Base-by-base conservation (phyloP, 2,329 filamentous ascomycete species). In the Emergomyces pasteurianus region DNA sequence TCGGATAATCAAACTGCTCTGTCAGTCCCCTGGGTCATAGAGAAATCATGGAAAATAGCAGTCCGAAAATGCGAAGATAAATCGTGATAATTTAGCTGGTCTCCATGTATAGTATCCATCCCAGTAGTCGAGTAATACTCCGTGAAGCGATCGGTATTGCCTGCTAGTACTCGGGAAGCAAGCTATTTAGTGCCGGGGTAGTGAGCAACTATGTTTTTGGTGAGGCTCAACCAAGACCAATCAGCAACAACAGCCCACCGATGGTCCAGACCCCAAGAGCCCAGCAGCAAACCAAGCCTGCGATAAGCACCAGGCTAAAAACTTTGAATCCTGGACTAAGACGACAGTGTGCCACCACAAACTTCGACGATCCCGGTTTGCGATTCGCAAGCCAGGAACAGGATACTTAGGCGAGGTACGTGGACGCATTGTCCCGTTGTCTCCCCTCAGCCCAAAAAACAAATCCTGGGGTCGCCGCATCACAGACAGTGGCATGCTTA, bases 321-420 rank as follows among this genome's bases (percentile, higher is more conserved):
- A 26, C 26, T 38, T 57, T 57, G 43, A 28, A 43, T 16, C 26
- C 14, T 40, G 21, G 54, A n/a, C 54, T 23, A 43, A 43, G 23
- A 14, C 21, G 54, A 34, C 52, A 57, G 14, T 26, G 3, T 21
- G 55, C 40, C 55, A 46, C 55, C 46, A 21, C 34, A 57, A 43
- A 57, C 38, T 46, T 57, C 43, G 38, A n/a, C 43, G n/a, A 57
- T 57, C 16, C 14, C 26, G 21, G 31, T 38, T 38, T 23, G 1
- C 40, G 40, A 42, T 28, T 58, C n/a, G 53, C 16, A 38, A 38
- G 49, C 10, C 53, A 61, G 59, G 59, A 63, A 63, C 56, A 61
- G 59, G 59, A 61, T 26, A 58, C 40, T 61, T 59, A 61, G 59
- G 61, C 59, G 59, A 61, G 49, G 34, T 2, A 21, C n/a, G 34